Base-by-base conservation (phyloP, 177 flowering plant genomes). In the Telopea speciosissima region DNA sequence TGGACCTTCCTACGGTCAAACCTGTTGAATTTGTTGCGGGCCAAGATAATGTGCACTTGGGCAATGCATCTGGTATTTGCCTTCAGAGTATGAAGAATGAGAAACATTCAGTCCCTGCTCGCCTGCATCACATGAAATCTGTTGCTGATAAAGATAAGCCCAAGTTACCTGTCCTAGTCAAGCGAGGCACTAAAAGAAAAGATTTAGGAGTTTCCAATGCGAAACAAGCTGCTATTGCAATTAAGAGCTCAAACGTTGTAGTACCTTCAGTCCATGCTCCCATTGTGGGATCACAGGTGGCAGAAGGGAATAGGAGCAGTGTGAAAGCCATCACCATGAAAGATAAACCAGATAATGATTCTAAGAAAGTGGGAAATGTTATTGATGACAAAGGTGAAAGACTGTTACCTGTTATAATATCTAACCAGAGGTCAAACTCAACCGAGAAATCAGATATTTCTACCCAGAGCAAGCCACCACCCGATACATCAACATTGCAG, bases 321-420 rank as follows among this genome's bases (percentile, higher is more conserved):
- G 11, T 40, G 24, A 80, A 70, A 68, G 71, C 75, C 66, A 52
- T 63, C 62, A 21, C 49, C 13, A 9, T 25, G 9, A 66, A 72
- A 69, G 70, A 72, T 54, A 79, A 72, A 59, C 78, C 59, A 44
- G 82, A 75, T 23, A 71, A 24, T 68, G 80, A 73, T 66, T 52
- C 67, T 23, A 77, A 73, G 70, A 72, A 81, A 56, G 62, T 14
- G 12, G 49, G 31, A 44, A 74, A 42, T 75, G 70, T 63, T 74
- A 63, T 44, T 13, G 68, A 75, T 68, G 73, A 44, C 33, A 66
- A 62, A 65, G 62, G 26, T 71, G 65, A 72, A 31, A 59, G 63
- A 13, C 70, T 16, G 9, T 23, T 76, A 61, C n/a, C 40, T 8
- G 77, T 19, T 40, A 58, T 31, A 24, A 24, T 40, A 62, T 63